Percentiles rank a stretch among this genome's conserved stretches.
phyloP scores from a whole-genome alignment of 352 stramenopile genomes.

The Globisporangium rhizosaccharum region DNA sequence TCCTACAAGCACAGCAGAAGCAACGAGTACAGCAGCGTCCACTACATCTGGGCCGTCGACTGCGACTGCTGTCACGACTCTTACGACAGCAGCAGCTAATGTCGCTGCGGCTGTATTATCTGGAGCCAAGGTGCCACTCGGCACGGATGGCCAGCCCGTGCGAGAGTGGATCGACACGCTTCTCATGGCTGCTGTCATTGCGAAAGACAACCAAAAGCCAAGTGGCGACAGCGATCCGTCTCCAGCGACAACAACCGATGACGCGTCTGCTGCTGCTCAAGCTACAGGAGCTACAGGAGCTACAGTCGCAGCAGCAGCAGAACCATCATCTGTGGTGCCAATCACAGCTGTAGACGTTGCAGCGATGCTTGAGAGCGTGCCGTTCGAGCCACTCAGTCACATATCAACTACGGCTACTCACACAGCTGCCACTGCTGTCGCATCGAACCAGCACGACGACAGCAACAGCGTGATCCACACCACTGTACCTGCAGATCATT shows the following conservation, averaged over 20 bases:
- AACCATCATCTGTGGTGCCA: too few relatives aligned
- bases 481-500: background rate
- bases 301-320: constrained; percentile 2
- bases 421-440: too few relatives aligned
- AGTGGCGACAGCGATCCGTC: background rate
- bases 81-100: background rate
- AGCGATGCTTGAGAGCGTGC: too few relatives aligned
- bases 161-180: constrained; percentile 79
- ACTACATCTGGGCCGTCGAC: background rate
- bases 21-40: constrained; percentile 1
- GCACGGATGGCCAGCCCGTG: constrained; percentile 30
- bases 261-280: too few relatives aligned
- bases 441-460: background rate
- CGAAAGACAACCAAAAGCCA: constrained; percentile 48
- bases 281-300: background rate
- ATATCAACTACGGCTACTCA: background rate
- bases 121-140: constrained; percentile 6
- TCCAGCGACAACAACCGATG: background rate
- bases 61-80: background rate
- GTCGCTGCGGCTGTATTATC: background rate
- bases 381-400: background rate
- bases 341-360: too few relatives aligned
- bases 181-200: constrained; percentile 68
- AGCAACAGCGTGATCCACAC: background rate
- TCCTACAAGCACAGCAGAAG: background rate